These are phyloP conservation scores for Pulveroboletus sp. DNA, from an alignment of 768 basidiomycete genomes.

Conservation along the genomic window DNA sequence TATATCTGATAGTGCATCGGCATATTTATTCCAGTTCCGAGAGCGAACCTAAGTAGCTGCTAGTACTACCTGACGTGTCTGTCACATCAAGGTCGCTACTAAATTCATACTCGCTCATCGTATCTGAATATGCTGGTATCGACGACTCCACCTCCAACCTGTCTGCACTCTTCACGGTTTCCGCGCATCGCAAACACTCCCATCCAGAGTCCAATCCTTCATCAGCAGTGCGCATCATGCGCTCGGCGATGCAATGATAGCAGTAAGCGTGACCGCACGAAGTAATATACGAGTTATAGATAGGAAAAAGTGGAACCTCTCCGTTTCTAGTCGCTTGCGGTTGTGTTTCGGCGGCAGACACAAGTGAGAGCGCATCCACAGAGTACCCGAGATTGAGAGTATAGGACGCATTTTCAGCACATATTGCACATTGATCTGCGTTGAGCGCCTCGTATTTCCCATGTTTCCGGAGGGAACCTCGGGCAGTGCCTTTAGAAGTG, in stretches of 20 bases:
- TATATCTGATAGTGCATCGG: no score
- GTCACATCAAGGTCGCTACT: slow-evolving; percentile 45
- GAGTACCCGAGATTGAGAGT: slow-evolving; percentile 54
- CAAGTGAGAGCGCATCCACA: slow-evolving; percentile 41
- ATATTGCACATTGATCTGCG: slow-evolving; percentile 83
- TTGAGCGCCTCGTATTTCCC: slow-evolving; percentile 73
- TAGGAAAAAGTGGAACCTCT: slow-evolving; percentile 55
- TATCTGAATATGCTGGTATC: slow-evolving; percentile 23
- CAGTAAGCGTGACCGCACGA: slow-evolving; percentile 88
- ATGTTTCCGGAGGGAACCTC: slow-evolving; percentile 17
- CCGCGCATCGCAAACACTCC: slow-evolving; percentile 81
- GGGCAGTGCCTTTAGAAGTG: slow-evolving; percentile 21
- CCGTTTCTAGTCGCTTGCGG: slow-evolving; percentile 17
- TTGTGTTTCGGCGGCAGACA: slow-evolving; percentile 18
- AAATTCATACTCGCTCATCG: slow-evolving; percentile 56
- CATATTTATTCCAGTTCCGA: slow-evolving; percentile 22
- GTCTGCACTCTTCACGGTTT: slow-evolving; percentile 59
- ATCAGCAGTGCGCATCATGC: slow-evolving; percentile 68
- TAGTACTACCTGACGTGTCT: slow-evolving; percentile 51
- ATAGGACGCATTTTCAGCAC: slow-evolving; percentile 70
- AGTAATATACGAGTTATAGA: slow-evolving; percentile 79
- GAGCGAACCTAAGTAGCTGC: slow-evolving; percentile 36
- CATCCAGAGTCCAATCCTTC: slow-evolving; percentile 57
- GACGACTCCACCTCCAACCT: slow-evolving; percentile 40
- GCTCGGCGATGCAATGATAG: slow-evolving; percentile 87